These are phyloP conservation scores for Creolimax fragrantissima DNA, from an alignment of 78 protist genomes.

Conservation along the genomic window DNA sequence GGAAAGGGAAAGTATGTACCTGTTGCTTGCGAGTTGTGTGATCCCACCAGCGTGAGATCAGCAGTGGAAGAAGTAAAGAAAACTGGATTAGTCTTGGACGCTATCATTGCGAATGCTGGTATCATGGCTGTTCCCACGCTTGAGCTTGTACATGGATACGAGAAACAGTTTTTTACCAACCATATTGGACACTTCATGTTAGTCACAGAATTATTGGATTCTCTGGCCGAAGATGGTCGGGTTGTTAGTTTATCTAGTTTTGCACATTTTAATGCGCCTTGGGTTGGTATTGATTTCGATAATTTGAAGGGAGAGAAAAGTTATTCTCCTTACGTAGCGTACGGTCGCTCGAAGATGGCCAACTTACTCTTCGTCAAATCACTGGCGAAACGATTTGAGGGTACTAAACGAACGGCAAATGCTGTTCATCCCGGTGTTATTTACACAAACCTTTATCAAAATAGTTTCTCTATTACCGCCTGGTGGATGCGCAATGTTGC, in stretches of 20 bases:
- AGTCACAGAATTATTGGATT: neutral
- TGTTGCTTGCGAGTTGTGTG: neutral
- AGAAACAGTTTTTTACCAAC: slow-evolving; percentile 4
- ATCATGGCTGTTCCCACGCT: neutral
- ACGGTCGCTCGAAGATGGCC: neutral
- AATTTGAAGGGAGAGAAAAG: neutral
- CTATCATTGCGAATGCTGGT: neutral
- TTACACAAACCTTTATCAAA: neutral
- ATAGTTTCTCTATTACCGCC: neutral
- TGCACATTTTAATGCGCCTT: neutral
- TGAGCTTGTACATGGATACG: neutral
- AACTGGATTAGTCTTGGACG: neutral
- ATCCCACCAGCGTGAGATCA: neutral
- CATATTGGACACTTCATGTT: slow-evolving; percentile 8
- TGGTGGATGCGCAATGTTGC: neutral
- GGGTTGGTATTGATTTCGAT: neutral
- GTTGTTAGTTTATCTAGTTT: neutral
- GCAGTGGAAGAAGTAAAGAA: neutral
- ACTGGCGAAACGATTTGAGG: neutral
- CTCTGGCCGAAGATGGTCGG: neutral
- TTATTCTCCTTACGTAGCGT: neutral
- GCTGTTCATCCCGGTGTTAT: neutral
- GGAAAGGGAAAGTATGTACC: neutral
- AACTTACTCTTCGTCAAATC: neutral
- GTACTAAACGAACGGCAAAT: neutral